Evolutionary conservation across 2,329 filamentous ascomycete species (phyloP).

Genomic region (Trichoderma asperellum): DNA sequence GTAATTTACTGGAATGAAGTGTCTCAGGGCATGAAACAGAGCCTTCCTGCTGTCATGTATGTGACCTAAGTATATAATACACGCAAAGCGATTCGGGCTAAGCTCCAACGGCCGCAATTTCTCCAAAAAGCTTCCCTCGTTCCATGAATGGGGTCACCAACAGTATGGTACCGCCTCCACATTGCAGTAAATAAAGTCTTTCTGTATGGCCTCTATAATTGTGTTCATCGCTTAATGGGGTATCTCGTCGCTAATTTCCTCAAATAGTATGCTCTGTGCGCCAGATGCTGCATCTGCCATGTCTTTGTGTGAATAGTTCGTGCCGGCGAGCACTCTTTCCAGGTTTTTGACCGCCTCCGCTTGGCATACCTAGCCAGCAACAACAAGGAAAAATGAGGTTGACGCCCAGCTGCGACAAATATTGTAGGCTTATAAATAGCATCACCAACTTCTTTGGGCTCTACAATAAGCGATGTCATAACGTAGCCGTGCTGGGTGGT

Average conservation of each 20-base stretch:
- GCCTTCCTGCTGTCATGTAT: too few relatives aligned
- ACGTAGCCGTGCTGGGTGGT: not conserved
- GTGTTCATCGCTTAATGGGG: not conserved
- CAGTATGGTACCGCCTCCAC: not conserved
- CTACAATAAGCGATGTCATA: not conserved
- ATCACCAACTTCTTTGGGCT: not conserved
- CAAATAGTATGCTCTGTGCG: not conserved
- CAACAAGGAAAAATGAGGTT: not conserved
- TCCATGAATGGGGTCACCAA: not conserved
- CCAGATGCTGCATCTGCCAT: not conserved
- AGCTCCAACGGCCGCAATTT: not conserved
- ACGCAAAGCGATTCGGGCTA: not conserved
- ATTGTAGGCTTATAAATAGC: not conserved
- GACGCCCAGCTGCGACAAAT: not conserved
- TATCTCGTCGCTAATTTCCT: not conserved
- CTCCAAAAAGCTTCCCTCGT: not conserved
- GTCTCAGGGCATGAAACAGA: too few relatives aligned
- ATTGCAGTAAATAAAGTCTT: not conserved
- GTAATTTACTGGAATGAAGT: too few relatives aligned
- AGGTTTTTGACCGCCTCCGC: not conserved
- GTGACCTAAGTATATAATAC: not conserved
- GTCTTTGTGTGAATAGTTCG: not conserved
- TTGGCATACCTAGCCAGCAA: not conserved
- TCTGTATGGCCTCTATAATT: not conserved
- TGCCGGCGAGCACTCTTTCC: not conserved